Evolutionary conservation across 208 protist species (phyloP).

Genomic region (Trypanosoma caninum): DNA sequence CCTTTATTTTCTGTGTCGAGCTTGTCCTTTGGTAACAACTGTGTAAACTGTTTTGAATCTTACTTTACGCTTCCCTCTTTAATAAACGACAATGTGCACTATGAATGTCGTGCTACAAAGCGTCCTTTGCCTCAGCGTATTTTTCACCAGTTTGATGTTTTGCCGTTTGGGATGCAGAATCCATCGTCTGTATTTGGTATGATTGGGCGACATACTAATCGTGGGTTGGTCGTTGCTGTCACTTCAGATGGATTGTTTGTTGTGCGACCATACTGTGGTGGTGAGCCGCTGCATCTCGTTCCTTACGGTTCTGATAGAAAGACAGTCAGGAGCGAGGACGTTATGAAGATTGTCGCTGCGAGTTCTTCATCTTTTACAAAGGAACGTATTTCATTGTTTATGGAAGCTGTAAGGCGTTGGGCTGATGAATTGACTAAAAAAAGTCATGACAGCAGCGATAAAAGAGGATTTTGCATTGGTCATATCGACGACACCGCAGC

Average conservation of each 20-base stretch:
- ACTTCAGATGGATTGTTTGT: slow-evolving; percentile 30
- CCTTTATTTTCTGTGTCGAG: not conserved
- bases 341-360: not conserved
- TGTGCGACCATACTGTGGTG: slow-evolving; percentile 36
- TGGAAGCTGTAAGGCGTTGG: not conserved
- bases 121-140: slow-evolving; percentile 29
- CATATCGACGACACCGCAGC: not conserved
- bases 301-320: slow-evolving; percentile 4
- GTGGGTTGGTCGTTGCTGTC: slow-evolving; percentile 43
- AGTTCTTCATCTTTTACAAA: not conserved
- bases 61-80: not conserved
- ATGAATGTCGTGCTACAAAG: slow-evolving; percentile 38
- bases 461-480: not conserved
- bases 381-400: not conserved
- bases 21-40: not conserved
- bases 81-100: slow-evolving; percentile 31
- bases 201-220: slow-evolving; percentile 54
- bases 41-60: not conserved
- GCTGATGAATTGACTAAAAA: not conserved
- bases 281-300: slow-evolving; percentile 21
- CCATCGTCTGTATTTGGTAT: slow-evolving; percentile 46
- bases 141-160: slow-evolving; percentile 59
- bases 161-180: slow-evolving; percentile 50
- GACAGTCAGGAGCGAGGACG: not conserved
- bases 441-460: not conserved